phyloP scores from a whole-genome alignment of 305 asterid species.

The Rubia balearica region DNA sequence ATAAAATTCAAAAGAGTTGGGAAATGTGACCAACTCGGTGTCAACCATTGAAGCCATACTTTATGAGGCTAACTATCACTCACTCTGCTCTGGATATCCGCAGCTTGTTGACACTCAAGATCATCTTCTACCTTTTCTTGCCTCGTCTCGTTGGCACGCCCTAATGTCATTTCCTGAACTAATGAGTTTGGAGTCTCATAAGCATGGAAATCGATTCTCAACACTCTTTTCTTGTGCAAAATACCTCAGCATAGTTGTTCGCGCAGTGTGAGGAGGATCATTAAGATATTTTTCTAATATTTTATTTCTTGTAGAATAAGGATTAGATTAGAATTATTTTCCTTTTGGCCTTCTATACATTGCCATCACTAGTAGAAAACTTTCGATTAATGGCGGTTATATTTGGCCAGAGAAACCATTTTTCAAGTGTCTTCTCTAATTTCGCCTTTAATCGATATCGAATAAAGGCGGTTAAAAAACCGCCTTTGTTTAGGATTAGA shows the following conservation, averaged over 20 bases:
- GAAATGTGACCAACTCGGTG: background rate
- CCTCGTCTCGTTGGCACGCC: conserved; percentile 16
- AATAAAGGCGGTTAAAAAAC: no score
- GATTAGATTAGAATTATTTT: no score
- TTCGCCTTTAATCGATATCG: no score
- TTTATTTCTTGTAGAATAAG: no score
- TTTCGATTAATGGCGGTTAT: no score
- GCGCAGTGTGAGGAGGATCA: conserved; percentile 2
- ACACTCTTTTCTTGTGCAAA: conserved; percentile 33
- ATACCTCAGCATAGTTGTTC: conserved; percentile 30
- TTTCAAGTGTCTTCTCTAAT: no score
- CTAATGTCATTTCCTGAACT: conserved; percentile 13
- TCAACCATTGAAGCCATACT: conserved; percentile 6
- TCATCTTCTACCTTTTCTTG: conserved; percentile 40
- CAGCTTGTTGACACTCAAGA: conserved; percentile 28
- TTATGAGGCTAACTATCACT: conserved; percentile 16
- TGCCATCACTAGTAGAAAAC: no score
- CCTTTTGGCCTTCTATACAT: no score
- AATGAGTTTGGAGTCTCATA: conserved; percentile 19
- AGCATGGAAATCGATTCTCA: conserved; percentile 27
- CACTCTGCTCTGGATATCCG: conserved; percentile 26
- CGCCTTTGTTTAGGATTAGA: no score
- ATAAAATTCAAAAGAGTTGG: background rate
- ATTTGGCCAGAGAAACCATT: no score
- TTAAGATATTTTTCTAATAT: no score